Evolutionary conservation across 441 rosid genomes (phyloP), one percentile per base, ranked within the genome.

Genomic region (Euphorbia schlechtendalii): DNA sequence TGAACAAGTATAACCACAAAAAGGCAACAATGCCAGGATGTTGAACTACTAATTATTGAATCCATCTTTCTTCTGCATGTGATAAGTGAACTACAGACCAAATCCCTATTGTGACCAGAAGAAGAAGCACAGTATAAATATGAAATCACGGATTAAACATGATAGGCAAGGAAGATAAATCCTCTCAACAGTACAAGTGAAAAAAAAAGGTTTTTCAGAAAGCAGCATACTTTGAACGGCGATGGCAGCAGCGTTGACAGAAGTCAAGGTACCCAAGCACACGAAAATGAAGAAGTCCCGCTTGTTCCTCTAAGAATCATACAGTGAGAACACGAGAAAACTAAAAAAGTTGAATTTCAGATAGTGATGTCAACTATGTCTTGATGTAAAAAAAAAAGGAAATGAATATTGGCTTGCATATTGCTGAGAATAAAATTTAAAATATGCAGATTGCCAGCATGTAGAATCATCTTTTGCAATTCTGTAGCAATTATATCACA

Each of bases 221-320:
- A n/a, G n/a, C n/a, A n/a, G n/a, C 89, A 51, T 82, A 92, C 98
- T 86, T 69, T 89, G 88, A 83, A 89, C 22, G 61, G 96, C 78
- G 63, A 83, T 17, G 15, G 72, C 72, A 30, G 77, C 86, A 67
- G 82, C 74, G 30, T 83, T 14, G 41, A 71, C 65, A 14, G 96
- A 82, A 14, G 89, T 75, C 65, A 74, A 56, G 63, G 80, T 82
- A 75, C 84, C 96, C 83, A 87, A 41, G 80, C 86, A 78, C 38
- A 84, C 58, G 70, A 89, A 87, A 67, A 83, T 69, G 78, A 92
- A 81, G 80, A 92, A 92, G 76, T 89, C 96, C 15, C 96, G 76
- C 74, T 86, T 92, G 76, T 92, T 92, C 80, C 81, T 83, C 98
- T 91, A 82, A 74, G 71, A 72, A 64, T 68, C 32, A 69, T 43